Evolutionary conservation across 1,284 basidiomycete genomes (phyloP).

Genomic region (Tilletia walkeri): DNA sequence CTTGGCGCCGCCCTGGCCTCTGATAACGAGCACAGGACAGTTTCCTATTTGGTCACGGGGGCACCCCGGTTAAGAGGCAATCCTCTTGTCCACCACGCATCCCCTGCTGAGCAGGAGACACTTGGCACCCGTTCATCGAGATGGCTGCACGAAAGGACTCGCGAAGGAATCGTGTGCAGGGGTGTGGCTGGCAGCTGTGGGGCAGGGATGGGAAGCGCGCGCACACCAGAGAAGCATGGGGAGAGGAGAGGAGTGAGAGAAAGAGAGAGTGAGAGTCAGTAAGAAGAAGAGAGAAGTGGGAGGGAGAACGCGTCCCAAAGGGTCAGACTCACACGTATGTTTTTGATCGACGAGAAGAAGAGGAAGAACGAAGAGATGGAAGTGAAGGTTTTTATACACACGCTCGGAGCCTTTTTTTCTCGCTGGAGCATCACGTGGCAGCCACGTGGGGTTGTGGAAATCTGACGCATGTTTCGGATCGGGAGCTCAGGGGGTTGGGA

Average conservation of each 20-base stretch:
- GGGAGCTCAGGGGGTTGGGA: not conserved
- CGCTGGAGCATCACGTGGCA: not conserved
- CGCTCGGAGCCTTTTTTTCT: not conserved
- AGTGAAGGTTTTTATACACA: not conserved
- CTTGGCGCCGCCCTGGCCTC: conserved; percentile 16
- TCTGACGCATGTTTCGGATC: not conserved
- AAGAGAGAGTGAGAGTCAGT: not conserved
- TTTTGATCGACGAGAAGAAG: conserved; percentile 13
- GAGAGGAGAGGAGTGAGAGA: not conserved
- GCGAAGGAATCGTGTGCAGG: not conserved
- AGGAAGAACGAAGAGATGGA: not conserved
- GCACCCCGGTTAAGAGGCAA: not conserved
- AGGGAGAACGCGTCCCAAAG: not conserved
- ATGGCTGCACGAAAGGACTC: no score
- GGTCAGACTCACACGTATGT: conserved; percentile 5
- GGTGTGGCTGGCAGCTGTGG: conserved; percentile 18
- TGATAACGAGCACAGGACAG: not conserved
- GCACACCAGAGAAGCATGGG: not conserved
- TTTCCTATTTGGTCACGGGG: conserved; percentile 15
- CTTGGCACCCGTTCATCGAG: conserved; percentile 9
- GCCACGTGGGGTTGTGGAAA: no score
- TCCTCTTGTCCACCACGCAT: conserved; percentile 17
- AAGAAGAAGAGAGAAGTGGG: not conserved
- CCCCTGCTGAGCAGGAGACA: not conserved
- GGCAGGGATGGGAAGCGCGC: not conserved